Base-by-base conservation (phyloP, 495 filamentous ascomycete genomes). In the Hypoxylon intermedium region DNA sequence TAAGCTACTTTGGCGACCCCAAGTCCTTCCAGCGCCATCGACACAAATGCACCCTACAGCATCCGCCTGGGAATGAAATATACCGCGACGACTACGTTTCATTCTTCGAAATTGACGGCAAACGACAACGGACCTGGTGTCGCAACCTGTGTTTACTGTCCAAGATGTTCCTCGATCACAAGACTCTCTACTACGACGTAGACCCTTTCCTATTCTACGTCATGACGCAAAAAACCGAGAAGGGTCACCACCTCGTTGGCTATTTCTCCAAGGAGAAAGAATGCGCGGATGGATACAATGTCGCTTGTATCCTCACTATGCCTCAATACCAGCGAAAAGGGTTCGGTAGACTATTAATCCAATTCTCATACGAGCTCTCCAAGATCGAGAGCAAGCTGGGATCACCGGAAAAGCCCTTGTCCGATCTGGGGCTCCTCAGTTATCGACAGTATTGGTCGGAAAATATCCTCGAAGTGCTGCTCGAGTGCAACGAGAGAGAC, bases 241-340 rank as follows among this genome's bases (percentile, higher is more conserved):
- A 88, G 44, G 94, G 94, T 7, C 93, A 88, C 70, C 94, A 98
- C 69, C 81, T 98, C 0, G 90, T 98, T 45, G 94, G 94, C 50
- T 98, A 96, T 71, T 98, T 98, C 73, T 93, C 89, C 63, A 98
- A 98, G 72, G 94, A 98, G 76, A 98, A 98, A 60, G 95, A 98
- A 71, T 91, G 87, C 26, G 91, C 91, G 1, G 94, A 98, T 47
- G 91, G 89, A 16, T 98, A 98, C 78, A 98, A 98, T 74, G 85
- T 98, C 15, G 95, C 94, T 12, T 98, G 94, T 81, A 98, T 98
- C 73, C 78, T 98, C 57, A 98, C 95, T 0, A 80, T 98, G 0
- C 94, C 94, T 0, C 95, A 98, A 67, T 97, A 93, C 64, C 94
- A 98, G 68, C 85, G 94, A 12, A 93, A 93, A 53, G 94, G 94